Base-by-base conservation (phyloP, 305 asterid genomes). In the Solanum aculeatissimum region DNA sequence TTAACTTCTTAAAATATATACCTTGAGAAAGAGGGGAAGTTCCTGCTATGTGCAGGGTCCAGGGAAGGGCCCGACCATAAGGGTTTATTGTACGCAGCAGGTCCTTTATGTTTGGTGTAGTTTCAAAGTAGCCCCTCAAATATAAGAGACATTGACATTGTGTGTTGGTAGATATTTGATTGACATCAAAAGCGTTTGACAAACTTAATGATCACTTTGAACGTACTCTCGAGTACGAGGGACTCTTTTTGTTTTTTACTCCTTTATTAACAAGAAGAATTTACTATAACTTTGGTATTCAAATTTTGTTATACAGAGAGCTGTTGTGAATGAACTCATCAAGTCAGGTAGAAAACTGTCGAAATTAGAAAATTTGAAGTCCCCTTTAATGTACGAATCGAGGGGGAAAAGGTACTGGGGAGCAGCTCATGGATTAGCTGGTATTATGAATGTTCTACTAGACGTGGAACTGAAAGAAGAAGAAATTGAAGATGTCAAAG, bases 371-470 rank as follows among this genome's bases (percentile, higher is more conserved):
- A 68, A 89, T 72, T 32, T 89, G 62, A 79, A 85, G 90, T 82
- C 78, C 54, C 94, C 93, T 0, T 80, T 93, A 86, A 93, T 93
- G 97, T 90, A 84, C 78, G 97, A 93, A 77, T 93, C 91, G 94
- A 19, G 89, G 16, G 93, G 95, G 51, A 82, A 85, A 47, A 93
- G 80, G 88, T 93, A 92, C 84, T 93, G 95, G 96, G 97, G 96
- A 55, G 94, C 96, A 1, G 95, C 96, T 66, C 97, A 94, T 88
- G 98, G 96, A 18, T 85, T 94, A 89, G 97, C 96, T 49, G 97
- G 98, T 60, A 91, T 92, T 81, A 68, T 91, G 86, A 89, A 88
- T 72, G 91, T 90, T 47, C 83, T 94, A 47, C 89, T 94, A 95
- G 91, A 93, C 35, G 87, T 88, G 53, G 91, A 91, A 66, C 92